Percentiles rank a stretch among this genome's conserved stretches.
These are phyloP conservation scores for Cephaloascus fragrans DNA, from an alignment of 805 yeast genomes.

Conservation along the genomic window DNA sequence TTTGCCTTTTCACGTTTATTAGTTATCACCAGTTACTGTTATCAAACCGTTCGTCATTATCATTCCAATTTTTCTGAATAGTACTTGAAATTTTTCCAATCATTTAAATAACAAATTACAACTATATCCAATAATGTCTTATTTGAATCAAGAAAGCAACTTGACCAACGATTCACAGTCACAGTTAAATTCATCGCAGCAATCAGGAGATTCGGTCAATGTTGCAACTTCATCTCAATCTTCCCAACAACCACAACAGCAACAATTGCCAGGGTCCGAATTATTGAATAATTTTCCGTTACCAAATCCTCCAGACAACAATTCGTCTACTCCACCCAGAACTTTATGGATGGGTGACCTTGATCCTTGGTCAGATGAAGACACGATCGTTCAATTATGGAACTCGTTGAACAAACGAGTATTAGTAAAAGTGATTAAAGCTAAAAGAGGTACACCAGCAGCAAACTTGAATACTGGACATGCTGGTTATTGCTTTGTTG, in stretches of 20 bases:
- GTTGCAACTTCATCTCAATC: not conserved
- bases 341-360: constrained; percentile 87
- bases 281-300: constrained; percentile 15
- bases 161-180: not conserved
- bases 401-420: constrained; percentile 44
- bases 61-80: too few relatives aligned
- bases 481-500: constrained; percentile 73
- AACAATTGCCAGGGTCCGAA: constrained; percentile 3
- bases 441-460: constrained; percentile 22
- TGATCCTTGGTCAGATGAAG: constrained; percentile 72
- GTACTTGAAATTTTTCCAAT: too few relatives aligned
- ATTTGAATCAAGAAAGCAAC: not conserved
- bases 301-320: constrained; percentile 46
- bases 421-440: constrained; percentile 56
- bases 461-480: constrained; percentile 23
- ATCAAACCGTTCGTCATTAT: too few relatives aligned
- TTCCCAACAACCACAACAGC: constrained; percentile 1
- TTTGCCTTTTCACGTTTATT: too few relatives aligned
- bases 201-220: too few relatives aligned
- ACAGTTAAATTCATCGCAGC: too few relatives aligned
- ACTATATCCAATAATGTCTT: not conserved
- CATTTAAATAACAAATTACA: too few relatives aligned
- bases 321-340: constrained; percentile 40
- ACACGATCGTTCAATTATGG: constrained; percentile 52
- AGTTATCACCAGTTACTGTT: too few relatives aligned